Conservation (phyloP, 129 eudicot genomes). For the Centaurea solstitialis region DNA sequence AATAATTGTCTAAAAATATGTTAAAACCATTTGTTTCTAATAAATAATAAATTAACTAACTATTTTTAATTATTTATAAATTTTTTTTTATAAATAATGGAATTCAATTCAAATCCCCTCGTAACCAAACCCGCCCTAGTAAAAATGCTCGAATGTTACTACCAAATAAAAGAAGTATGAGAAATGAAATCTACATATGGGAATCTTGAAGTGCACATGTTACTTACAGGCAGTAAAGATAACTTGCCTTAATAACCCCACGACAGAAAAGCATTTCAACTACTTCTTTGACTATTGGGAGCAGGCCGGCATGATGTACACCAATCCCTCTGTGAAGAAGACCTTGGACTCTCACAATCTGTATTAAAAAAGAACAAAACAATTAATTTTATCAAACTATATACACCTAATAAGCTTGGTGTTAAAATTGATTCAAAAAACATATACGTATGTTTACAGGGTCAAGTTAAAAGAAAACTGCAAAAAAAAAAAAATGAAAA, state of each 20-base stretch:
- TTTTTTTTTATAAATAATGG: too few relatives aligned
- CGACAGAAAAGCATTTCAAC: conserved; percentile 99
- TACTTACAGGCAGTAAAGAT: not conserved
- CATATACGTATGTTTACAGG: not conserved
- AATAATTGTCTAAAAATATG: too few relatives aligned
- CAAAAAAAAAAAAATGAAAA: conserved; percentile 20
- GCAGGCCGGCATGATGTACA: conserved; percentile 98
- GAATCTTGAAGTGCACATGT: not conserved
- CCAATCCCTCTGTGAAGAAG: conserved; percentile 97
- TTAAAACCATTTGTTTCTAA: too few relatives aligned
- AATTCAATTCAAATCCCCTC: too few relatives aligned
- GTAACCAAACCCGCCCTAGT: not conserved
- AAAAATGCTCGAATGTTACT: not conserved
- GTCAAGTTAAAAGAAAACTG: too few relatives aligned
- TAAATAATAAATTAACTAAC: too few relatives aligned
- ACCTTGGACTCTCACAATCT: conserved; percentile 92
- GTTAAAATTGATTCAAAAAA: conserved; percentile 8
- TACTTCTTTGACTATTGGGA: conserved; percentile 98
- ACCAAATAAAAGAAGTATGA: not conserved
- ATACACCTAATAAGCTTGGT: not conserved
- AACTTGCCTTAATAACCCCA: conserved; percentile 85
- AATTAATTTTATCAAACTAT: conserved; percentile 7
- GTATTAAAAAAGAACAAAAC: conserved; percentile 11
- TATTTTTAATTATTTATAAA: too few relatives aligned
- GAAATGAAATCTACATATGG: not conserved